Evolutionary conservation across 495 filamentous ascomycete genomes (phyloP), one percentile per base, ranked within the genome.

Genomic region (Cenococcum geophilum): DNA sequence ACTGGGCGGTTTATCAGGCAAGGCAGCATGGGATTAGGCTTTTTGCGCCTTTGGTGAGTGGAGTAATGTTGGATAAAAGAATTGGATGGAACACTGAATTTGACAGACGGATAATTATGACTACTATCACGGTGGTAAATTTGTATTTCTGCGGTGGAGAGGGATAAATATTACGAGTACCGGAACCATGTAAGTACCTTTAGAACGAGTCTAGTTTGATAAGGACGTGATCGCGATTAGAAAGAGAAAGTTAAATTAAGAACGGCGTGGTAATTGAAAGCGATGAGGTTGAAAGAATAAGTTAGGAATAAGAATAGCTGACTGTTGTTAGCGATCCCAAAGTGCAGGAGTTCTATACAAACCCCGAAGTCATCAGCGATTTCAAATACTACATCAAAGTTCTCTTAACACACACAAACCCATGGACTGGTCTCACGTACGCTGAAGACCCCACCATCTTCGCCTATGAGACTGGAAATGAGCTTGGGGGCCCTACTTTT

Each of bases 51-150:
- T 65, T 83, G 48, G 55, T 63, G 52, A 58, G 60, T 63, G 72
- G 75, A 9, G 77, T n/a, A 80, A 63, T 77, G 80, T 1, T 12
- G 2, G 5, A 32, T 27, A 43, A 43, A 16, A 4, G 34, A 27
- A 22, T 16, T 22, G 14, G 22, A 56, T 34, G 12, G 10, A 23
- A 1, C 20, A 23, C 10, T 37, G 22, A 40, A 1, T 21, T 34
- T 55, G 51, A 48, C 36, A 62, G 59, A 58, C 55, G 10, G 61
- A 63, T 48, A 63, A 63, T 32, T 70, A 70, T 48, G 79, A 82
- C 63, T 82, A 82, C 56, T 83, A 82, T 64, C 80, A 82, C 58
- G 80, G 80, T 42, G 80, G 80, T n/a, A 82, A 81, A 68, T 83
- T 78, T 67, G 73, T 73, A 60, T 83, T 82, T 70, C 73, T 82